These are phyloP conservation scores for Coemansia sp. DNA, from an alignment of 192 early-diverging fungal genomes.

Conservation along the genomic window DNA sequence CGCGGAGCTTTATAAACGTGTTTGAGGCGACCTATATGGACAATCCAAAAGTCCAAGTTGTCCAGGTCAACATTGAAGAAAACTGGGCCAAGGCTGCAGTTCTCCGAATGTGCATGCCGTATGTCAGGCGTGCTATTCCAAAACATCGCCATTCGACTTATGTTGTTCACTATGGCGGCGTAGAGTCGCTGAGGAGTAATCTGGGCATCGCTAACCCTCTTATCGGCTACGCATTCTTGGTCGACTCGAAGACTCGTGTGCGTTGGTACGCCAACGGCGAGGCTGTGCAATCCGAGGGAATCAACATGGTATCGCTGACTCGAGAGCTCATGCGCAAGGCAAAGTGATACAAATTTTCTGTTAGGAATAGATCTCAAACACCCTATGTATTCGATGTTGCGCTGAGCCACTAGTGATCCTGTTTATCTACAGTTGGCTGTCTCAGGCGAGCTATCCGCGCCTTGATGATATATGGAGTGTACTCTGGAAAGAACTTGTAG, in stretches of 20 bases:
- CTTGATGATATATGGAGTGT: conserved; percentile 22
- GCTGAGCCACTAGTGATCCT: not conserved
- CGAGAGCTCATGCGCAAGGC: conserved; percentile 28
- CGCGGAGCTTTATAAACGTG: conserved; percentile 38
- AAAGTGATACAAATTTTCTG: conserved; percentile 1
- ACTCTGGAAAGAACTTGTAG: conserved; percentile 47
- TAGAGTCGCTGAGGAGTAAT: conserved; percentile 39
- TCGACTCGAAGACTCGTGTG: conserved; percentile 42
- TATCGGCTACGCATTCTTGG: conserved; percentile 55
- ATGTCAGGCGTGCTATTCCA: conserved; percentile 30
- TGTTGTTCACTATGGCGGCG: conserved; percentile 49
- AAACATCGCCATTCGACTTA: conserved; percentile 32
- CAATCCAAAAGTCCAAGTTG: conserved; percentile 29
- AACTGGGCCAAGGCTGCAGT: conserved; percentile 54
- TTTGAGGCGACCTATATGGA: conserved; percentile 36
- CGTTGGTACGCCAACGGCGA: conserved; percentile 59
- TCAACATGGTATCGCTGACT: conserved; percentile 39
- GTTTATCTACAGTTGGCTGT: not conserved
- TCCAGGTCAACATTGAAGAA: conserved; percentile 56
- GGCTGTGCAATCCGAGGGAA: conserved; percentile 36
- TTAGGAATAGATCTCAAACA: not conserved
- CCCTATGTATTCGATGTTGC: not conserved
- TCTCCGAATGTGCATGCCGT: conserved; percentile 44
- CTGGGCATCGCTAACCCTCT: conserved; percentile 56
- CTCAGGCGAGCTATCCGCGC: not conserved